Conservation (phyloP, 257 asterid genomes). For the Parsonsia alboflavescens region DNA sequence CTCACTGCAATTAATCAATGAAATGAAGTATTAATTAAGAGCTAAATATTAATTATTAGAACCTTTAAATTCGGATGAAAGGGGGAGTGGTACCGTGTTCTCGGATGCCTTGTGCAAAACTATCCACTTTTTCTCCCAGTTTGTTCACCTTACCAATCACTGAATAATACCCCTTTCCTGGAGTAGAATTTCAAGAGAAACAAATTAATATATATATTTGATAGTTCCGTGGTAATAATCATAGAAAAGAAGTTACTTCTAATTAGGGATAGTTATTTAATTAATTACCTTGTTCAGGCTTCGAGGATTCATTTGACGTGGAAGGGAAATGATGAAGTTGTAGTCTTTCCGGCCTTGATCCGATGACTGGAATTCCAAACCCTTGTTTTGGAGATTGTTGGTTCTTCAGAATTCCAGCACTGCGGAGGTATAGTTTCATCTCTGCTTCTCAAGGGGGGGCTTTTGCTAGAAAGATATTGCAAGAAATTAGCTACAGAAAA, state of each 20-base stretch:
- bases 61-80: no score
- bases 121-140: conserved; percentile 33
- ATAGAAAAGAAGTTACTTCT: no score
- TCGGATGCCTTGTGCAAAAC: conserved; percentile 37
- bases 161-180: not conserved
- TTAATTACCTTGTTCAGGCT: no score
- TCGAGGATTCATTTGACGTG: not conserved
- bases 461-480: no score
- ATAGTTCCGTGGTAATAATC: no score
- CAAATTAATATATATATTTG: no score
- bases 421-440: not conserved
- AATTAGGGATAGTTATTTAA: no score
- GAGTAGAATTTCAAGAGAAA: no score
- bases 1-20: not conserved
- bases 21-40: not conserved
- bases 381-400: not conserved
- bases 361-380: not conserved
- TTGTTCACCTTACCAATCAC: conserved; percentile 33
- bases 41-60: no score
- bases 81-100: conserved; percentile 38
- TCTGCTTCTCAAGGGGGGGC: no score
- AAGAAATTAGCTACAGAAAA: no score
- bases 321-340: not conserved
- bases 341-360: no score
- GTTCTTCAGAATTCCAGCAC: not conserved